Evolutionary conservation across 331 rosid genomes (phyloP), one percentile per base, ranked within the genome.

Genomic region (Cucumis variabilis): DNA sequence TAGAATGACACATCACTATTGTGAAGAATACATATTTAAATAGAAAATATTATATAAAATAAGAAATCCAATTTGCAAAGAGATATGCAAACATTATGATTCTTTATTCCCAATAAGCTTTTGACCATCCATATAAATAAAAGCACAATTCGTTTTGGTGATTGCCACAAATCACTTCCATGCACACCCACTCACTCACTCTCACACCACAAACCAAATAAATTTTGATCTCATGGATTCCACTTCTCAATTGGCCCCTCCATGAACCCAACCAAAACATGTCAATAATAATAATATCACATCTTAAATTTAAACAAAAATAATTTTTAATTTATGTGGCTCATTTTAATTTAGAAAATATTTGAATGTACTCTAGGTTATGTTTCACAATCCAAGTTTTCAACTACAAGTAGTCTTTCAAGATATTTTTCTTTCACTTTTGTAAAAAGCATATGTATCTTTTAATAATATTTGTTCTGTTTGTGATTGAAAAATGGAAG

Each of bases 161-260:
- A 77, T 50, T 76, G 82, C 19, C 82, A 76, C 82, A 76, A 76
- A 48, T 76, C 82, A 46, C 82, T 76, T n/a, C 62, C 63, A 78
- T 78, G n/a, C 83, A 77, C 27, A 77, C 27, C 41, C 76, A 44
- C 58, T 44, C 62, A 46, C 62, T 77, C 23, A 77, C 37, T 41
- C 51, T 20, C 27, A 58, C 5, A 50, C 62, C 65, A 77, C 62
- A 50, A 77, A 77, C 23, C 33, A 77, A 77, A 77, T 75, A 44
- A 75, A 75, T 75, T 75, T 75, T 12, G 9, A 23, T 75, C 82
- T 20, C 20, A 44, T 46, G 60, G 78, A 75, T 44, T 75, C 81
- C 55, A 44, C 60, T 75, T 41, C 58, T 30, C 48, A 71, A 71
- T 71, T 71, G 77, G n/a, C 23, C 76, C 13, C 65, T 30, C 8